Evolutionary conservation across 306 rosid genomes (phyloP), one percentile per base, ranked within the genome.

Genomic region (Corylus avellana): DNA sequence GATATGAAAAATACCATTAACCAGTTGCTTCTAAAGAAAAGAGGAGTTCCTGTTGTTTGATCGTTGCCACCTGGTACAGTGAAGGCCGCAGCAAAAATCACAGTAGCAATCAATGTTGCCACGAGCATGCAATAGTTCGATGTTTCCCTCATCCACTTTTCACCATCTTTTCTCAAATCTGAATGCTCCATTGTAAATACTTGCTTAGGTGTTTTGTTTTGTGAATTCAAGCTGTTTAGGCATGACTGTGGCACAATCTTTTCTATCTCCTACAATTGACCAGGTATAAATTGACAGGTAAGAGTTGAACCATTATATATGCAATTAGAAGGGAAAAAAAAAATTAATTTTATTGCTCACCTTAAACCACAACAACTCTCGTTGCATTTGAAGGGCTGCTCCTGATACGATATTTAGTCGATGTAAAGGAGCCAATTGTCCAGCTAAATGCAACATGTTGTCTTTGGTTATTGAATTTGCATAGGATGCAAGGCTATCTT

Each of bases 71-170:
- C 91, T 0, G 93, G 96, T 16, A 84, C 17, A 4, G 77, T 87
- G 64, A 87, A 82, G 32, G 89, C 90, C 3, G 90, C 90, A 37
- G 91, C 6, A 11, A 91, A 86, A 14, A 89, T 89, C 1, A 86
- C 90, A 0, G 96, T 89, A 0, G 90, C 71, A 0, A 89, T 91
- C 4, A 91, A 72, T 0, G 96, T 83, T 0, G 96, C 73, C 32
- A 87, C 90, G 2, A 87, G 25, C 88, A 86, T 77, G 32, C 90
- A 87, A 22, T 88, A 87, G 1, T 58, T 67, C 2, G 93, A 76
- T 1, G 93, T 91, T 61, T 69, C 0, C 44, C 83, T 74, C 93
- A 86, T 91, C 96, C 93, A 89, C 1, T 74, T n/a, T 63, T 89
- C 92, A 10, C 87, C 93, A 1, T 73, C 74, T 3, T 46, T 32